Evolutionary conservation across 2,329 filamentous ascomycete genomes (phyloP).

Genomic region (Beauveria pseudobassiana): DNA sequence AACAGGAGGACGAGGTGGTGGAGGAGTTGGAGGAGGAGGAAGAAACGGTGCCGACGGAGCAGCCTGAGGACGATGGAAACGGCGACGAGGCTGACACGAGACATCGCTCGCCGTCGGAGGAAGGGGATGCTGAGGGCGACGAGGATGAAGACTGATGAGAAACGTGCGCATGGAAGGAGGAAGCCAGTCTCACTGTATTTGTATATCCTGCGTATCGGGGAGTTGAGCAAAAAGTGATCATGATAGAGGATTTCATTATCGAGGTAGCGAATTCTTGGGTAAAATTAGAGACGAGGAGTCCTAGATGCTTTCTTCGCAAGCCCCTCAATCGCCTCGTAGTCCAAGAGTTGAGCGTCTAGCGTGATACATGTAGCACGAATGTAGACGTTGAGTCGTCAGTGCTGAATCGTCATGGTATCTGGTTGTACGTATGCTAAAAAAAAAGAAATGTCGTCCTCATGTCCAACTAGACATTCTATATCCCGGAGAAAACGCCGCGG

Average conservation of each 20-base stretch:
- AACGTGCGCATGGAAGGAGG: too few relatives aligned
- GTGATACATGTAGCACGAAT: neutral
- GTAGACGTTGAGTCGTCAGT: neutral
- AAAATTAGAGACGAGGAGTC: neutral
- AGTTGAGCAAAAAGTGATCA: neutral
- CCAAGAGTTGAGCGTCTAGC: neutral
- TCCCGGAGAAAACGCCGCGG: neutral
- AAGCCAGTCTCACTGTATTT: neutral
- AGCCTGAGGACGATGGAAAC: conserved; percentile 14
- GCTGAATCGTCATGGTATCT: conserved; percentile 2
- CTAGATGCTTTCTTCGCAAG: neutral
- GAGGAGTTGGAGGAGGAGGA: conserved; percentile 25
- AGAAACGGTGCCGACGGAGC: conserved; percentile 15
- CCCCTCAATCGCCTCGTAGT: neutral
- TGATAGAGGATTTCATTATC: neutral
- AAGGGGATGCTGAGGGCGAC: conserved; percentile 39
- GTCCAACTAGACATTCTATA: neutral
- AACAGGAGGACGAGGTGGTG: conserved; percentile 25
- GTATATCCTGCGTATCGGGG: neutral
- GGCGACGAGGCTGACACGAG: conserved; percentile 19
- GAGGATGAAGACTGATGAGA: conserved; percentile 18
- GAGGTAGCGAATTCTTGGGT: neutral
- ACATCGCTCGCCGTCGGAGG: conserved; percentile 24
- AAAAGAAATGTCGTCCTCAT: neutral
- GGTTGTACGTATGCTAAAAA: neutral